A percentile compares a stretch with the other conserved stretches of the same genome.
Conservation (phyloP, 176 grass and related monocot species). For the Dactylis glomerata region DNA sequence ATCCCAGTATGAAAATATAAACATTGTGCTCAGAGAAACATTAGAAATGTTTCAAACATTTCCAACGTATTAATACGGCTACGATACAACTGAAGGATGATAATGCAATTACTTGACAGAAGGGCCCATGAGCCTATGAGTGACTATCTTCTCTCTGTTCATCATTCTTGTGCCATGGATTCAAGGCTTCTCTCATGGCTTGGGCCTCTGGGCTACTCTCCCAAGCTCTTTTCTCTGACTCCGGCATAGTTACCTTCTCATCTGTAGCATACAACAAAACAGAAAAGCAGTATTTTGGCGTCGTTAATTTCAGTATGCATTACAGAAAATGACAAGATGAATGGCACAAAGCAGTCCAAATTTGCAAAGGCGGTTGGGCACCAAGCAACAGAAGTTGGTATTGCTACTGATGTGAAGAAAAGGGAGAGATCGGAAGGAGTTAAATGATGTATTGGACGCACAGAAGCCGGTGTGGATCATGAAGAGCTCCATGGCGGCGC, state of each 20-base stretch:
- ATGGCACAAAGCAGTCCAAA: background rate
- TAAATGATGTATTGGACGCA: conserved; percentile 6
- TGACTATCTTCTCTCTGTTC: conserved; percentile 32
- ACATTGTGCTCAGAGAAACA: too few relatives aligned
- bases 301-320: background rate
- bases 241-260: conserved; percentile 79
- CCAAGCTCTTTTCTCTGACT: conserved; percentile 83
- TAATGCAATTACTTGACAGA: conserved; percentile 14
- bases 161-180: conserved; percentile 74
- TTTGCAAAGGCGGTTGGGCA: background rate
- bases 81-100: background rate
- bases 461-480: conserved; percentile 95
- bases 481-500: conserved; percentile 83
- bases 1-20: too few relatives aligned
- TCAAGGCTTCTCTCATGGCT: conserved; percentile 76
- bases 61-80: too few relatives aligned
- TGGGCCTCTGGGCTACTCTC: conserved; percentile 67
- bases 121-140: background rate
- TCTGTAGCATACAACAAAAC: conserved; percentile 38
- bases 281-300: background rate
- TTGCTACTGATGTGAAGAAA: background rate
- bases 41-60: too few relatives aligned
- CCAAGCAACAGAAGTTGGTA: background rate
- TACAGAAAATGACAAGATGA: background rate
- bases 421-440: background rate